Percentiles rank a stretch among this genome's conserved stretches.
Evolutionary conservation across 805 yeast genomes (phyloP).

Genomic region (Sugiyamaella mastotermitis): DNA sequence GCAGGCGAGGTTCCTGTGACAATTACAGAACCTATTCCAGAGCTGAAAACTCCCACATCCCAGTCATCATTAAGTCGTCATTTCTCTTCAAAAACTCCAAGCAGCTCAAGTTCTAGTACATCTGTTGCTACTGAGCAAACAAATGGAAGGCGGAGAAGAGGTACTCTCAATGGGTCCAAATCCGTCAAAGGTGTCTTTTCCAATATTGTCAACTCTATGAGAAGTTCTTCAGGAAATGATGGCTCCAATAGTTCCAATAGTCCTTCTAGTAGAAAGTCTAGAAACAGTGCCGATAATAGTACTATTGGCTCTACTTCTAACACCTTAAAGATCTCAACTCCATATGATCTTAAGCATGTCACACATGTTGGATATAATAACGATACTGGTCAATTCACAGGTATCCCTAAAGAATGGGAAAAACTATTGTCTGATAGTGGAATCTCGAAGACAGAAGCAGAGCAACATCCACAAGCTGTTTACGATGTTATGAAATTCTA

Average conservation of each 20-base stretch:
- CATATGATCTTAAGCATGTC: conserved; percentile 83
- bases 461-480: conserved; percentile 90
- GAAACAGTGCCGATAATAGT: not conserved
- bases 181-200: conserved; percentile 23
- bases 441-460: conserved; percentile 78
- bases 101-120: conserved; percentile 6
- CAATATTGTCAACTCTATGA: conserved; percentile 21
- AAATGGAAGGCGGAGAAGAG: conserved; percentile 18
- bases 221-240: conserved; percentile 6
- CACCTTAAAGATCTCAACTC: conserved; percentile 66
- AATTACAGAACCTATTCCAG: conserved; percentile 7
- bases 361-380: conserved; percentile 93
- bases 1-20: conserved; percentile 15
- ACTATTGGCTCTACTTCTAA: conserved; percentile 8
- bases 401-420: conserved; percentile 93
- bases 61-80: conserved; percentile 4
- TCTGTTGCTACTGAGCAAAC: conserved; percentile 8
- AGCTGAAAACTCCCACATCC: conserved; percentile 3
- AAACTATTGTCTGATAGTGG: conserved; percentile 78
- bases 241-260: conserved; percentile 3
- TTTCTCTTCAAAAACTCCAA: conserved; percentile 7
- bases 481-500: conserved; percentile 86
- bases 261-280: conserved; percentile 1
- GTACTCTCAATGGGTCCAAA: conserved; percentile 16
- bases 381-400: conserved; percentile 80